Evolutionary conservation across 805 yeast species (phyloP).

Genomic region (Ogataea trehalophila): DNA sequence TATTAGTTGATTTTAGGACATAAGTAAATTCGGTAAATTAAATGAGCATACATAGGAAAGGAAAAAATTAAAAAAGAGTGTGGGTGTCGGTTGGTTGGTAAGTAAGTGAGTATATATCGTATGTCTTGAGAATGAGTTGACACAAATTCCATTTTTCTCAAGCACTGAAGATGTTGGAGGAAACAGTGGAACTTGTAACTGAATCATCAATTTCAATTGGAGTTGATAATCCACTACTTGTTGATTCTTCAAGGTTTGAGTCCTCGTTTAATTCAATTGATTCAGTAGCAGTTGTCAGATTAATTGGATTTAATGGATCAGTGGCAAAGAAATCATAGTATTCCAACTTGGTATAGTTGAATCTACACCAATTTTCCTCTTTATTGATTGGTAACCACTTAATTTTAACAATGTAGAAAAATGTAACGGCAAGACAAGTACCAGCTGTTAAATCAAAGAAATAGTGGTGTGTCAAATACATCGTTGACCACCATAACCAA

Average conservation of each 20-base stretch:
- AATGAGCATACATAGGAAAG: not conserved
- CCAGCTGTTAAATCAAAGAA: slow-evolving; percentile 91
- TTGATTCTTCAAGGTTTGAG: slow-evolving; percentile 6
- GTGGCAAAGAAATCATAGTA: slow-evolving; percentile 27
- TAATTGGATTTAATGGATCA: slow-evolving; percentile 30
- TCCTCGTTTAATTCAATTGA: slow-evolving; percentile 15
- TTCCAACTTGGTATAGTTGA: slow-evolving; percentile 51
- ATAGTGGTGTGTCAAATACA: slow-evolving; percentile 95
- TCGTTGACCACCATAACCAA: slow-evolving; percentile 98
- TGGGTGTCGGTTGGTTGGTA: not conserved
- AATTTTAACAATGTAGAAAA: slow-evolving; percentile 66
- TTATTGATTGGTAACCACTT: slow-evolving; percentile 57
- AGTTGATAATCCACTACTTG: slow-evolving; percentile 16
- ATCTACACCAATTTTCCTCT: slow-evolving; percentile 55
- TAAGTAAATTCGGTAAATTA: too few relatives aligned
- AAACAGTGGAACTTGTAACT: slow-evolving; percentile 7
- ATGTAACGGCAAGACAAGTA: slow-evolving; percentile 63
- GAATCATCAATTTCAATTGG: slow-evolving; percentile 15
- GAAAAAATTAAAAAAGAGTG: not conserved
- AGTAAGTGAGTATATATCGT: too few relatives aligned
- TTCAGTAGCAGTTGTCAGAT: slow-evolving; percentile 8
- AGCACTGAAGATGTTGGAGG: slow-evolving; percentile 15
- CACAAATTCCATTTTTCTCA: not conserved
- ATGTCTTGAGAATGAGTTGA: too few relatives aligned
- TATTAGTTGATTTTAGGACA: slow-evolving; percentile 9